Conservation (phyloP, 208 protist species). For the Kentomonas sorsogonicus region DNA sequence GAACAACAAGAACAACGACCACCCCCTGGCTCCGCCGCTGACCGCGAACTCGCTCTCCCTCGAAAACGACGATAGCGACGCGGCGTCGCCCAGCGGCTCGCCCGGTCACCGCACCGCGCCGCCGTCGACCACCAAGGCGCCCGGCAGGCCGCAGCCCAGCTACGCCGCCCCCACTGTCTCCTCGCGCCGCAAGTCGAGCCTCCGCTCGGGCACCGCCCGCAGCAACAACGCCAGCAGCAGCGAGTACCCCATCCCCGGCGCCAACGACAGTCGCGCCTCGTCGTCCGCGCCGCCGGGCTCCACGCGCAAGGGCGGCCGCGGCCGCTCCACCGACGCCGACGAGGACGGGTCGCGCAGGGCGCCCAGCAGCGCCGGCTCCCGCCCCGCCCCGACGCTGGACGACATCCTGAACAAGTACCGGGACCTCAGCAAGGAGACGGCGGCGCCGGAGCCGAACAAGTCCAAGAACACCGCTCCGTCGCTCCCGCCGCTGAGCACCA, state of each 20-base stretch:
- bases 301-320: neutral
- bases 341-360: neutral
- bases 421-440: neutral
- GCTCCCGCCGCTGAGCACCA: too few relatives aligned
- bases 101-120: too few relatives aligned
- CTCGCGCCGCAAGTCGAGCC: too few relatives aligned
- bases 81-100: too few relatives aligned
- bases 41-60: too few relatives aligned
- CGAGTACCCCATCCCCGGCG: neutral
- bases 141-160: too few relatives aligned
- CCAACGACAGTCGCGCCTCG: neutral
- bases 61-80: too few relatives aligned
- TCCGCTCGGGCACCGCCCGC: too few relatives aligned
- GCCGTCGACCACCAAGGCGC: too few relatives aligned
- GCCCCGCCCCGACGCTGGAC: neutral
- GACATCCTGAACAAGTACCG: slow-evolving; percentile 4
- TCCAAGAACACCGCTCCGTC: neutral
- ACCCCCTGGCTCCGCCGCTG: too few relatives aligned
- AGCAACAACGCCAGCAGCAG: neutral
- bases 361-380: neutral
- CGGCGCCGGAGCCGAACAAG: neutral
- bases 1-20: too few relatives aligned
- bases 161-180: too few relatives aligned
- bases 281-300: neutral
- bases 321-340: neutral